Conservation (phyloP, 495 filamentous ascomycete species). For the Podospora didyma region DNA sequence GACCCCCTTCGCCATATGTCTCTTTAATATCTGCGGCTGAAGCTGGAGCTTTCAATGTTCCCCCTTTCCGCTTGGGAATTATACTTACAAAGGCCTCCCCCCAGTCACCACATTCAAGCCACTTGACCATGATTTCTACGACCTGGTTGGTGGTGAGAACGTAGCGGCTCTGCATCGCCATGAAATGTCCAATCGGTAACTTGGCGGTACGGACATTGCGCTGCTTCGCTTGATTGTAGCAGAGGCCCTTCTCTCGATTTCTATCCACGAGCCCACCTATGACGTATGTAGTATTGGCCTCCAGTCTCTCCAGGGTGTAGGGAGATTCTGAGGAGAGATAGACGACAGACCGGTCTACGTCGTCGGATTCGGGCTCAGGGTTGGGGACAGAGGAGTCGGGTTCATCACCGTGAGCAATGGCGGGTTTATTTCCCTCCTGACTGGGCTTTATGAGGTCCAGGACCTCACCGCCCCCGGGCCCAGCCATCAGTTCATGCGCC, state of each 20-base stretch:
- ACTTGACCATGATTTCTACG: constrained; percentile 89
- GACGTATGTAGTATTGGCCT: constrained; percentile 84
- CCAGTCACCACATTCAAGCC: constrained; percentile 88
- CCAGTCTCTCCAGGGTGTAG: constrained; percentile 71
- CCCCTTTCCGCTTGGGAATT: constrained; percentile 81
- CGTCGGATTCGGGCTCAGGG: constrained; percentile 13
- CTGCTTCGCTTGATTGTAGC: constrained; percentile 74
- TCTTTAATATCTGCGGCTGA: constrained; percentile 24
- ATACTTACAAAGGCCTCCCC: constrained; percentile 80
- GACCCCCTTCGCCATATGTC: constrained; percentile 2
- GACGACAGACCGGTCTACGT: constrained; percentile 52
- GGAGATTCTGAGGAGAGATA: constrained; percentile 88
- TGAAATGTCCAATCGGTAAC: constrained; percentile 86
- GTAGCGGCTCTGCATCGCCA: constrained; percentile 78
- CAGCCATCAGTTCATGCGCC: constrained; percentile 57
- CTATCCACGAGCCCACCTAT: constrained; percentile 93
- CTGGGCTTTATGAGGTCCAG: constrained; percentile 50
- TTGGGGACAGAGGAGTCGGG: constrained; percentile 15
- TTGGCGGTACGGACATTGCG: constrained; percentile 80
- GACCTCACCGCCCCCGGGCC: constrained; percentile 45
- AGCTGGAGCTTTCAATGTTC: constrained; percentile 44
- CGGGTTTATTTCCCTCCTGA: constrained; percentile 22
- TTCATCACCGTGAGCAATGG: constrained; percentile 15
- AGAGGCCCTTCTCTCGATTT: constrained; percentile 91
- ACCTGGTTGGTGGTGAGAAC: constrained; percentile 94